Conservation (phyloP, 2,329 filamentous ascomycete genomes). For the Rhytidhysteron rufulum region DNA sequence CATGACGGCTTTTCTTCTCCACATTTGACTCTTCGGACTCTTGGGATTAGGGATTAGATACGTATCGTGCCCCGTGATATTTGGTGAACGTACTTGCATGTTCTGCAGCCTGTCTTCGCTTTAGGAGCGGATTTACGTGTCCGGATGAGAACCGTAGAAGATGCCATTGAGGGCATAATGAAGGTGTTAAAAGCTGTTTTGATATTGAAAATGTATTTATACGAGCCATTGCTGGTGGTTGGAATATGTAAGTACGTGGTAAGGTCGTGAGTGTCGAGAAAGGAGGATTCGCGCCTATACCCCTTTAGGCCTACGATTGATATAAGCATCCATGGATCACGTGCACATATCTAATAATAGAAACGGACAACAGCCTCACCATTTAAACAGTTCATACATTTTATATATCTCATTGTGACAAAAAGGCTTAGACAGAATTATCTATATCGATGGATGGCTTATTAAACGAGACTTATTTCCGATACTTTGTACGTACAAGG, state of each 20-base stretch:
- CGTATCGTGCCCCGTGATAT: conserved; percentile 3
- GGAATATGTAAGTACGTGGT: conserved; percentile 1
- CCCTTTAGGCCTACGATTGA: neutral
- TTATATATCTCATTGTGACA: too few species aligned
- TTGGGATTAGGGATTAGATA: conserved; percentile 1
- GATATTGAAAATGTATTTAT: neutral
- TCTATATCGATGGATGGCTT: too few species aligned
- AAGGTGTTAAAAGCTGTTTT: neutral
- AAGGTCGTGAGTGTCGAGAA: conserved; percentile 2
- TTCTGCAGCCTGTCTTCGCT: conserved; percentile 4
- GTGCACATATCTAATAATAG: too few species aligned
- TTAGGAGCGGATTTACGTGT: conserved; percentile 2
- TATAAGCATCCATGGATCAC: neutral
- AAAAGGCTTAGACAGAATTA: too few species aligned
- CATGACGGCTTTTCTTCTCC: conserved; percentile 1
- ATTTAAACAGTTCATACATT: too few species aligned
- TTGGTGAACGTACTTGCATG: conserved; percentile 5
- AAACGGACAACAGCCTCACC: too few species aligned
- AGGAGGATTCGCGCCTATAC: conserved; percentile 1
- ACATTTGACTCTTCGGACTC: conserved; percentile 3
- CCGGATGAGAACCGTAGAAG: conserved; percentile 1
- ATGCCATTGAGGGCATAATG: conserved; percentile 1
- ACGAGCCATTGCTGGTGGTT: conserved; percentile 1
- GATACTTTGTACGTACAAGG: too few species aligned
- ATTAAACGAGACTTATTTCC: too few species aligned